Evolutionary conservation across 345 rosid species (phyloP).

Genomic region (Trapa incisa): DNA sequence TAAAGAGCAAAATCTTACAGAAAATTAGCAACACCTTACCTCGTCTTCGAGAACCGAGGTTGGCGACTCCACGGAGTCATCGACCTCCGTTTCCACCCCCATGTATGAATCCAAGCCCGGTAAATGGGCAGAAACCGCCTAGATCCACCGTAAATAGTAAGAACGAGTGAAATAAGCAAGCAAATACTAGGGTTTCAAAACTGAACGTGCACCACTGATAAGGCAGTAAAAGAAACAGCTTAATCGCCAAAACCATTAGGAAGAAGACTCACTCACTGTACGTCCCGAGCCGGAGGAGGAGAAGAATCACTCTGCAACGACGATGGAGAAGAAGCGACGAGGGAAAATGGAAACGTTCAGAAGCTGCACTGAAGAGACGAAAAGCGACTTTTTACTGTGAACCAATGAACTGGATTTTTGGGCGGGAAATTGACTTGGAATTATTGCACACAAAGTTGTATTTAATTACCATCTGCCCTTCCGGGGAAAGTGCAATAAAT

Average conservation of each 20-base stretch:
- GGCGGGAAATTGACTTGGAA: slow-evolving; percentile 11
- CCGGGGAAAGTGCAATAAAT: too few species aligned
- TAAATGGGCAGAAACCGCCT: not conserved
- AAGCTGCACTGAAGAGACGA: not conserved
- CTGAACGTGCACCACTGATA: not conserved
- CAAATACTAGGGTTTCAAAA: slow-evolving; percentile 3
- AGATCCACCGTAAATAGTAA: not conserved
- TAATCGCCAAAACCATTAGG: not conserved
- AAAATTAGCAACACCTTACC: slow-evolving; percentile 19
- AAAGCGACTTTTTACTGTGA: not conserved
- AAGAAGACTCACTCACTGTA: not conserved
- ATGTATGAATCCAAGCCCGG: slow-evolving; percentile 20
- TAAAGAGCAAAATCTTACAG: not conserved
- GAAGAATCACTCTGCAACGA: not conserved
- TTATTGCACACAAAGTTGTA: slow-evolving; percentile 1
- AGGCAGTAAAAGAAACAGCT: too few species aligned
- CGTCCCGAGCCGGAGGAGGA: not conserved
- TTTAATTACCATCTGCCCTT: too few species aligned
- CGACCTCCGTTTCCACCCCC: slow-evolving; percentile 26
- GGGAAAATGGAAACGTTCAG: slow-evolving; percentile 7
- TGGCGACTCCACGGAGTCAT: slow-evolving; percentile 53
- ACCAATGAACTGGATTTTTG: not conserved
- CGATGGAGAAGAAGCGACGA: not conserved
- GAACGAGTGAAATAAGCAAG: not conserved
- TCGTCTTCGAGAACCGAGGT: slow-evolving; percentile 83